Conservation (phyloP, 768 basidiomycete species). For the Boletus sp. region DNA sequence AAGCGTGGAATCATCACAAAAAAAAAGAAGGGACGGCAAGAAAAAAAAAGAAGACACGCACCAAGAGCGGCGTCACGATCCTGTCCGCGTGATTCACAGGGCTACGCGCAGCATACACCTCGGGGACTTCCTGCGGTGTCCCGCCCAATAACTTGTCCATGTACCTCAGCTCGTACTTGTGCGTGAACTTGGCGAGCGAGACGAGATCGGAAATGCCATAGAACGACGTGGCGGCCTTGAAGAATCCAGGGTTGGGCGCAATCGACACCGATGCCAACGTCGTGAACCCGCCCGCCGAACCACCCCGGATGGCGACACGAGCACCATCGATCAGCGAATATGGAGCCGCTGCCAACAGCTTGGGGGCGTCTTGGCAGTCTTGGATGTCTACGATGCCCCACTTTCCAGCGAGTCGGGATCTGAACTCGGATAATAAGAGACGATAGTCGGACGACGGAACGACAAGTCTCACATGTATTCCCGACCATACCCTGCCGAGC, state of each 20-base stretch:
- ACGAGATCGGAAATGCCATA: slow-evolving; percentile 70
- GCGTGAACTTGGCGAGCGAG: slow-evolving; percentile 57
- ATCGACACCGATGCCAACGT: slow-evolving; percentile 48
- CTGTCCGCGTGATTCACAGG: slow-evolving; percentile 60
- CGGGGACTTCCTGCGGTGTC: slow-evolving; percentile 46
- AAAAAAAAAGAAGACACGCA: slow-evolving; percentile 28
- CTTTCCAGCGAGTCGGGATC: slow-evolving; percentile 50
- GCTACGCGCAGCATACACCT: slow-evolving; percentile 58
- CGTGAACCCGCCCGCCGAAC: slow-evolving; percentile 75
- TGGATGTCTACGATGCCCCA: slow-evolving; percentile 78
- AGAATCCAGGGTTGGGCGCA: slow-evolving; percentile 40
- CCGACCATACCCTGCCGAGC: slow-evolving; percentile 72
- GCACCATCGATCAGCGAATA: slow-evolving; percentile 59
- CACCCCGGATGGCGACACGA: slow-evolving; percentile 68
- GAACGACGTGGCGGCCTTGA: slow-evolving; percentile 62
- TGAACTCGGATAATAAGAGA: slow-evolving; percentile 19
- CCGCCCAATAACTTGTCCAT: slow-evolving; percentile 66
- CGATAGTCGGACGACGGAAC: not conserved
- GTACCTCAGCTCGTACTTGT: slow-evolving; percentile 69
- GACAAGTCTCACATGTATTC: slow-evolving; percentile 47
- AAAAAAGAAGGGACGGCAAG: not conserved
- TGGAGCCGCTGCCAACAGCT: slow-evolving; percentile 43
- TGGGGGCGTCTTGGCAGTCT: slow-evolving; percentile 59
- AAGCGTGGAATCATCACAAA: not conserved
- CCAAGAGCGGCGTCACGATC: slow-evolving; percentile 64